Evolutionary conservation across 768 basidiomycete species (phyloP).

Genomic region (Stropharia rugosoannulata): DNA sequence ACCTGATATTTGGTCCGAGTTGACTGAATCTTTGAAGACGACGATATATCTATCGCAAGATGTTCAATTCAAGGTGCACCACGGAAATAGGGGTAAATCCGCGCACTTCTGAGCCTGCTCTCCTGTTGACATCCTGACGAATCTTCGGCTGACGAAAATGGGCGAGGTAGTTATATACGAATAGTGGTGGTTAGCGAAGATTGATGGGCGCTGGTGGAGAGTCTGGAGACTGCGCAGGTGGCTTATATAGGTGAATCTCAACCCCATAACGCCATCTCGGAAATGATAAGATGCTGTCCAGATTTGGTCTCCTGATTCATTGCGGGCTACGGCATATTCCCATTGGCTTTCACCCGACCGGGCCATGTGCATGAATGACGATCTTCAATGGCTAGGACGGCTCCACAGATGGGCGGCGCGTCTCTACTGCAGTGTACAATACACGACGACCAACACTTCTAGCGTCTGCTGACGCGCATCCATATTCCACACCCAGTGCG

Average conservation of each 20-base stretch:
- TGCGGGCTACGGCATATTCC: neutral
- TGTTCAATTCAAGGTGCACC: neutral
- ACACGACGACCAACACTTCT: too few relatives aligned
- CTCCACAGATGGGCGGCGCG: too few relatives aligned
- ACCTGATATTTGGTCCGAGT: constrained; percentile 12
- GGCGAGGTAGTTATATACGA: neutral
- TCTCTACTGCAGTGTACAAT: too few relatives aligned
- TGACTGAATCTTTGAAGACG: constrained; percentile 18
- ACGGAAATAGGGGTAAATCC: neutral
- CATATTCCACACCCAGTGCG: too few relatives aligned
- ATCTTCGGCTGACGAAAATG: neutral
- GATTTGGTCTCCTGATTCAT: neutral
- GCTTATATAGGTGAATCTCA: constrained; percentile 1
- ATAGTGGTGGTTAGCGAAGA: neutral
- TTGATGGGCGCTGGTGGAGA: neutral
- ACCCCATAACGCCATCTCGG: neutral
- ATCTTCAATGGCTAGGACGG: too few relatives aligned
- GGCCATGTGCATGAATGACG: too few relatives aligned
- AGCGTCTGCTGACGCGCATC: too few relatives aligned
- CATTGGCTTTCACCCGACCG: too few relatives aligned
- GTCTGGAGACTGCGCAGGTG: neutral
- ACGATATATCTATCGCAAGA: constrained; percentile 1
- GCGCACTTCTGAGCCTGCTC: neutral
- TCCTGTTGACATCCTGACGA: neutral
- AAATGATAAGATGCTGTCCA: neutral